These are phyloP conservation scores for Taphrina communis DNA, from an alignment of 1,139 yeast species.

Conservation along the genomic window DNA sequence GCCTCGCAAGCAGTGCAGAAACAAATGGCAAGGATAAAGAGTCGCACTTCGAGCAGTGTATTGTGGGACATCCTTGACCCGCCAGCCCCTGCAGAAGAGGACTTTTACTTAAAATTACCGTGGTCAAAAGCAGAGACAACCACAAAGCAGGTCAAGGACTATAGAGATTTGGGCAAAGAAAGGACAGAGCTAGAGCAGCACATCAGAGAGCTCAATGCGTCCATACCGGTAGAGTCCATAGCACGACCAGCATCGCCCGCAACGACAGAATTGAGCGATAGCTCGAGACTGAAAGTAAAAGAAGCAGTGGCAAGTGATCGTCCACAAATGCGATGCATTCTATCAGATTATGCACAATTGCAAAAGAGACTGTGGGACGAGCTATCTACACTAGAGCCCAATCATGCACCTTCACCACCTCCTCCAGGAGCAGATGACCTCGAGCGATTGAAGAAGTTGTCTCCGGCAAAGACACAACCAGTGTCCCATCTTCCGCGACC, in stretches of 20 bases:
- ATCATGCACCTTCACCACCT: background rate
- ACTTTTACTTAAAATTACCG: constrained; percentile 2
- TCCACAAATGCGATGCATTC: background rate
- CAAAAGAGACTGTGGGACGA: background rate
- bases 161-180: background rate
- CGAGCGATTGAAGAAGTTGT: background rate
- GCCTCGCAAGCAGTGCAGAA: constrained; percentile 10
- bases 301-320: background rate
- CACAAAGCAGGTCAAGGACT: background rate
- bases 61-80: background rate
- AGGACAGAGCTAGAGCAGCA: background rate
- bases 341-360: background rate
- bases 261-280: background rate
- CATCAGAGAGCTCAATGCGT: background rate
- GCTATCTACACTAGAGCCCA: constrained; percentile 5
- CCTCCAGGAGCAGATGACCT: background rate
- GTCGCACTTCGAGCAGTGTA: background rate
- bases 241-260: background rate
- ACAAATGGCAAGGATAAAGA: background rate
- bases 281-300: too few relatives aligned
- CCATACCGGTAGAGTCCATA: background rate
- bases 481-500: constrained; percentile 3
- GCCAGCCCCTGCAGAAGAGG: background rate
- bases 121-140: background rate
- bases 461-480: background rate